phyloP scores from a whole-genome alignment of 2,329 filamentous ascomycete genomes.

The Drechslerella stenobrocha region DNA sequence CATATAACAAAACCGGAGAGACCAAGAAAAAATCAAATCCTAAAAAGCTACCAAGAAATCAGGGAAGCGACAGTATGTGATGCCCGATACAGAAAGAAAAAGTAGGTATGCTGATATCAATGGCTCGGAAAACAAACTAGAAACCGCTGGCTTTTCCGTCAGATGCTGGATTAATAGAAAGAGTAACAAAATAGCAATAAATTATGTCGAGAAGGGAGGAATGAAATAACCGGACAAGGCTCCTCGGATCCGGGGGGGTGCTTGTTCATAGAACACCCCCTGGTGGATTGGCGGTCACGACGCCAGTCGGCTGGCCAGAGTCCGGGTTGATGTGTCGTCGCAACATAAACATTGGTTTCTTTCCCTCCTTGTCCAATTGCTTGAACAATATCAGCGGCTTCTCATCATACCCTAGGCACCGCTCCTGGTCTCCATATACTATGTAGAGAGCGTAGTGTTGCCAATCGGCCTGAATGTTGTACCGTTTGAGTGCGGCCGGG shows the following conservation, averaged over 20 bases:
- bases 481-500: slow-evolving; percentile 92
- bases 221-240: slow-evolving; percentile 1
- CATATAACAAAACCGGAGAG: slow-evolving; percentile 3
- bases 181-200: slow-evolving; percentile 7
- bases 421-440: slow-evolving; percentile 97
- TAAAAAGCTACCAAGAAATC: slow-evolving; percentile 28
- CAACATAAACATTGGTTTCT: slow-evolving; percentile 99
- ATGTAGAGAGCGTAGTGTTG: slow-evolving; percentile 97
- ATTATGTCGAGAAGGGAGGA: slow-evolving; percentile 6
- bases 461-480: slow-evolving; percentile 97
- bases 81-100: not conserved
- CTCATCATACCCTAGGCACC: slow-evolving; percentile 87
- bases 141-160: slow-evolving; percentile 46
- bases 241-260: not conserved
- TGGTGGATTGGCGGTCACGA: slow-evolving; percentile 40
- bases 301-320: slow-evolving; percentile 35
- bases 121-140: slow-evolving; percentile 7
- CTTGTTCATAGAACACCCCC: slow-evolving; percentile 35
- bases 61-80: slow-evolving; percentile 4
- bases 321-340: slow-evolving; percentile 61
- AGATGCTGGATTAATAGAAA: slow-evolving; percentile 31
- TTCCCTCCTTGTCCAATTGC: slow-evolving; percentile 91
- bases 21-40: slow-evolving; percentile 1
- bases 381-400: slow-evolving; percentile 96
- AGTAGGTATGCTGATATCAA: slow-evolving; percentile 3